Evolutionary conservation across 345 rosid genomes (phyloP).

Genomic region (Gossypium ekmanianum): DNA sequence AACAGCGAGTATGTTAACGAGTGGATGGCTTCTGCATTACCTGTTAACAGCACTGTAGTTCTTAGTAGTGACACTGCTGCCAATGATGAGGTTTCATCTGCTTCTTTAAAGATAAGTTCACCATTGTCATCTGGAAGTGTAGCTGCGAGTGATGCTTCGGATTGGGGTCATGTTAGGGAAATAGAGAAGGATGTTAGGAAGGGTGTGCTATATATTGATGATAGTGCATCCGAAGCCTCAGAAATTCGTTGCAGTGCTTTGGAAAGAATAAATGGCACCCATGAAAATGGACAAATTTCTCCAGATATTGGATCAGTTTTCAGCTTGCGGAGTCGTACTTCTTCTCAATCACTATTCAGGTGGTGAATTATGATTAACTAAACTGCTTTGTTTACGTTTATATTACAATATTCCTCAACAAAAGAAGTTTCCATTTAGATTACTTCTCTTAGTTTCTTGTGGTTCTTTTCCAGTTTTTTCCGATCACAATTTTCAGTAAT

Average conservation of each 20-base stretch:
- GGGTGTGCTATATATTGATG: conserved; percentile 45
- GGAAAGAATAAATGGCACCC: conserved; percentile 48
- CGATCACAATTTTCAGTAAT: conserved; percentile 31
- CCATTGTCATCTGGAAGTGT: conserved; percentile 62
- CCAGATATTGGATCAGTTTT: conserved; percentile 50
- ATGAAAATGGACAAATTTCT: conserved; percentile 56
- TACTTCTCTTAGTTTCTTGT: background rate
- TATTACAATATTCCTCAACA: background rate
- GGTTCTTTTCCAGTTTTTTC: background rate
- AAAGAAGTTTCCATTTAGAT: conserved; percentile 1
- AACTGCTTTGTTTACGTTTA: background rate
- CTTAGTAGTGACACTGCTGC: conserved; percentile 80
- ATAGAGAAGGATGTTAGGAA: conserved; percentile 53
- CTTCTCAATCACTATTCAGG: conserved; percentile 78
- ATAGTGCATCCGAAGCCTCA: conserved; percentile 59
- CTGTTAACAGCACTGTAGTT: conserved; percentile 62
- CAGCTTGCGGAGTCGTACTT: conserved; percentile 33
- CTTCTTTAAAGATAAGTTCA: conserved; percentile 49
- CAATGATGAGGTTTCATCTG: conserved; percentile 56
- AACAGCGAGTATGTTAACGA: conserved; percentile 37
- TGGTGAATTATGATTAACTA: conserved; percentile 23
- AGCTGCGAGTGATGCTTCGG: conserved; percentile 64
- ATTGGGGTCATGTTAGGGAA: conserved; percentile 56
- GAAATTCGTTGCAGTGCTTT: conserved; percentile 51
- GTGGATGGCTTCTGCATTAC: conserved; percentile 84